Evolutionary conservation across 2,329 filamentous ascomycete genomes (phyloP), one percentile per base, ranked within the genome.

Genomic region (Arachnopeziza araneosa): DNA sequence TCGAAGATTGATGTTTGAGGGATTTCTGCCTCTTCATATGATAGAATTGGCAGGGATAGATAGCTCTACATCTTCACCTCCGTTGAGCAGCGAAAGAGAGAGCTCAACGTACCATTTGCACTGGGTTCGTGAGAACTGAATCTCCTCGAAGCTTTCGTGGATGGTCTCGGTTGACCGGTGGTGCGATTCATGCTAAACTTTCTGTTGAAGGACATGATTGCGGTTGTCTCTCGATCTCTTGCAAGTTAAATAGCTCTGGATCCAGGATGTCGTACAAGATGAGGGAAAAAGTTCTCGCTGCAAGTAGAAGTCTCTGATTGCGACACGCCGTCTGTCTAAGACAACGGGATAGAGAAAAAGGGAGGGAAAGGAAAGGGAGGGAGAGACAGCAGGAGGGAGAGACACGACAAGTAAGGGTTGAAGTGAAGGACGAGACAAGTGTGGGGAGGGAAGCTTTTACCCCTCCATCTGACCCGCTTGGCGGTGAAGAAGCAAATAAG

Each of bases 101-200:
- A 56, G 52, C 2, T 7, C 17, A 63, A 72, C 79, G 69, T 75
- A 86, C 83, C 83, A 70, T 79, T 84, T 44, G 72, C 67, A 62
- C 78, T 80, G n/a, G 82, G 79, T 67, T 86, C 83, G 62, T 78
- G 79, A 54, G 80, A 77, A 67, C 83, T 86, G 70, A 85, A 86
- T 66, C 84, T 80, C 63, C 84, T 78, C 51, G 74, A 62, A 49
- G 58, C 44, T 50, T 67, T 68, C 6, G 64, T 70, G 48, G 75
- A 71, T 50, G 78, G 76, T 70, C 84, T 80, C 61, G 84, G 84
- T 50, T 81, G 79, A 68, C 84, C 84, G 56, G 84, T 86, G 70
- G 85, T 83, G 70, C 83, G 79, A 75, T 87, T 86, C 75, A 87
- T 86, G 64, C 83, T 86, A 74, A 87, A 87, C 72, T 86, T 85